A percentile compares a stretch with the other conserved stretches of the same genome.
These are phyloP conservation scores for Lathyrus sativus DNA, from an alignment of 306 rosid genomes.

Conservation along the genomic window DNA sequence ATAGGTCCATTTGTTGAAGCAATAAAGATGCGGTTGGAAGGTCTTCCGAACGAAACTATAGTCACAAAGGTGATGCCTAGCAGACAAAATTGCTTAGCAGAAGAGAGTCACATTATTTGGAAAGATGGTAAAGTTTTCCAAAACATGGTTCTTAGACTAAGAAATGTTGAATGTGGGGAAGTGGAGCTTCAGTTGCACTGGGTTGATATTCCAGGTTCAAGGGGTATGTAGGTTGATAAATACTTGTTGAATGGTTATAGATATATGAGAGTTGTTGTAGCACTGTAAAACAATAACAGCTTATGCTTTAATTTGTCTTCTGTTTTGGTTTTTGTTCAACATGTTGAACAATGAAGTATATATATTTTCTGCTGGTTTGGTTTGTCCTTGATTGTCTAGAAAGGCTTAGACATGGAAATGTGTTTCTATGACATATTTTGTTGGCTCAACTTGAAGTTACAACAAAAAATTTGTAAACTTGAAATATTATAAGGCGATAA, in stretches of 20 bases:
- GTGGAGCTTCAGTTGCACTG: constrained; percentile 73
- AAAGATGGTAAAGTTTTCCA: constrained; percentile 58
- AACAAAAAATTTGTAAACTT: too few species aligned
- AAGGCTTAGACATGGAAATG: too few species aligned
- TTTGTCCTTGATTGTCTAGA: too few species aligned
- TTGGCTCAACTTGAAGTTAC: too few species aligned
- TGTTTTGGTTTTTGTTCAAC: background rate
- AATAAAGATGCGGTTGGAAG: constrained; percentile 42
- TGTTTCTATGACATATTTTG: too few species aligned
- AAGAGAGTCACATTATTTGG: constrained; percentile 67
- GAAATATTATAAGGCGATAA: too few species aligned
- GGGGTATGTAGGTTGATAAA: constrained; percentile 43
- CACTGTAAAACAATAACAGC: background rate
- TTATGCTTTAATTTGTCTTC: background rate
- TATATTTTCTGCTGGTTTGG: background rate
- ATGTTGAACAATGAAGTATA: too few species aligned
- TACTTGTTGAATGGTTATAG: background rate
- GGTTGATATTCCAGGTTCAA: constrained; percentile 72
- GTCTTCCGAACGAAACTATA: constrained; percentile 55
- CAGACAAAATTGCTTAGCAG: constrained; percentile 67
- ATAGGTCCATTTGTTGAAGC: constrained; percentile 55
- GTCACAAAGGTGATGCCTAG: constrained; percentile 54
- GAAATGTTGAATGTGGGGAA: constrained; percentile 80
- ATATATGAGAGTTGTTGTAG: constrained; percentile 10
- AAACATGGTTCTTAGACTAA: constrained; percentile 67